Evolutionary conservation across 208 protist genomes (phyloP).

Genomic region (Crithidia acanthocephali): DNA sequence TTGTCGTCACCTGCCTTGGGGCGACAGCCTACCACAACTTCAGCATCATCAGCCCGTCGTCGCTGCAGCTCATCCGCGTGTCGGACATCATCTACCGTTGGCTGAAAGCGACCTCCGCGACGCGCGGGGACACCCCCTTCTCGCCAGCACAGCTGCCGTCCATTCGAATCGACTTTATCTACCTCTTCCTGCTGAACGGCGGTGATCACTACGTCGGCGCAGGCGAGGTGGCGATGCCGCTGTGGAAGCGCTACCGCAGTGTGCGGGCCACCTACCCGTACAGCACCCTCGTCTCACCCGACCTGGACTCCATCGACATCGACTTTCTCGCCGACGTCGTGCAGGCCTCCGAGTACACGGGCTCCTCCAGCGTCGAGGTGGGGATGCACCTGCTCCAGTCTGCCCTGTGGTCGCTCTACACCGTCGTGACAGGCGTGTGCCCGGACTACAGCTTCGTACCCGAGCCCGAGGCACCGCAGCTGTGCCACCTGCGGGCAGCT

Average conservation of each 20-base stretch:
- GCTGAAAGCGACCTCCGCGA: conserved; percentile 53
- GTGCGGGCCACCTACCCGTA: conserved; percentile 60
- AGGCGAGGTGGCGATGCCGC: conserved; percentile 73
- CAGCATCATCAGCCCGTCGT: conserved; percentile 76
- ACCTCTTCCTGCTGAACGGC: conserved; percentile 88
- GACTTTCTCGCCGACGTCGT: conserved; percentile 77
- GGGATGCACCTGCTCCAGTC: conserved; percentile 67
- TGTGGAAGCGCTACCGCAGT: conserved; percentile 80
- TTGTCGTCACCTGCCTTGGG: conserved; percentile 82
- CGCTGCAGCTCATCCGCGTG: conserved; percentile 81
- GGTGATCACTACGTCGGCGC: conserved; percentile 86
- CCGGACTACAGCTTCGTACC: conserved; percentile 69
- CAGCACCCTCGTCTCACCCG: conserved; percentile 54
- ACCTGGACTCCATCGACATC: conserved; percentile 55
- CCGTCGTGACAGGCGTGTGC: conserved; percentile 59
- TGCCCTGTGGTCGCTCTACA: conserved; percentile 75
- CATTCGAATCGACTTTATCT: conserved; percentile 85
- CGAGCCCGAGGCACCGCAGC: conserved; percentile 39
- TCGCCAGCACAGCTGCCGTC: conserved; percentile 60
- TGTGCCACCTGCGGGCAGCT: conserved; percentile 72
- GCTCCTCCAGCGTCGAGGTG: conserved; percentile 34
- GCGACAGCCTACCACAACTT: conserved; percentile 85
- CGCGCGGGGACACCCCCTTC: conserved; percentile 40
- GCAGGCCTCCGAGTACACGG: conserved; percentile 64
- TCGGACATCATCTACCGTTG: conserved; percentile 81